These are phyloP conservation scores for Wallacemonas collosoma DNA, from an alignment of 208 protist genomes.

Conservation along the genomic window DNA sequence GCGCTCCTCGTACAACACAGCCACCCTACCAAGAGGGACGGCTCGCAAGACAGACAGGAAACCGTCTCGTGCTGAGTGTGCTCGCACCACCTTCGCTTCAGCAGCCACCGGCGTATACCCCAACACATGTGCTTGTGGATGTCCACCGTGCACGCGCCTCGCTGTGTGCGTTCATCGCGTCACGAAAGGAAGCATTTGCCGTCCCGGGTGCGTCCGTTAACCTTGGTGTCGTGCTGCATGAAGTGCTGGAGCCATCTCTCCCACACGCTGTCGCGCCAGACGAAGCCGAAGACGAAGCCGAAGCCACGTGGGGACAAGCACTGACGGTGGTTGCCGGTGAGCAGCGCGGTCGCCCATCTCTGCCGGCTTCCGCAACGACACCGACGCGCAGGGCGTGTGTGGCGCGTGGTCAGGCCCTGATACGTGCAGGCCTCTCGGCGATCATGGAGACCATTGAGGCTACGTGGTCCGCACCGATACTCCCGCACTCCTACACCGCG, in stretches of 20 bases:
- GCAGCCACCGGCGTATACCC: conserved; percentile 43
- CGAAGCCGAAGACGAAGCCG: background rate
- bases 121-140: conserved; percentile 56
- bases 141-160: conserved; percentile 28
- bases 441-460: conserved; percentile 8
- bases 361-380: too few species aligned
- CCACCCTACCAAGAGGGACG: too few species aligned
- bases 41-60: too few species aligned
- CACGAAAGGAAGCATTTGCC: conserved; percentile 17
- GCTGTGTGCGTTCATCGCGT: conserved; percentile 33
- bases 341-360: background rate
- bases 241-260: conserved; percentile 14
- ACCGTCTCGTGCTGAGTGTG: background rate
- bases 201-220: conserved; percentile 20
- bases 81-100: conserved; percentile 24
- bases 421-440: conserved; percentile 3
- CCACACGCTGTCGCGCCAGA: background rate
- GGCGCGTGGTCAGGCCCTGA: background rate
- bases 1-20: too few species aligned
- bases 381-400: background rate
- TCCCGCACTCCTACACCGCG: conserved; percentile 50
- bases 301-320: too few species aligned
- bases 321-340: background rate
- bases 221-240: conserved; percentile 35
- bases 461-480: conserved; percentile 7